Conservation (phyloP, 306 rosid genomes). For the Trifolium repens region DNA sequence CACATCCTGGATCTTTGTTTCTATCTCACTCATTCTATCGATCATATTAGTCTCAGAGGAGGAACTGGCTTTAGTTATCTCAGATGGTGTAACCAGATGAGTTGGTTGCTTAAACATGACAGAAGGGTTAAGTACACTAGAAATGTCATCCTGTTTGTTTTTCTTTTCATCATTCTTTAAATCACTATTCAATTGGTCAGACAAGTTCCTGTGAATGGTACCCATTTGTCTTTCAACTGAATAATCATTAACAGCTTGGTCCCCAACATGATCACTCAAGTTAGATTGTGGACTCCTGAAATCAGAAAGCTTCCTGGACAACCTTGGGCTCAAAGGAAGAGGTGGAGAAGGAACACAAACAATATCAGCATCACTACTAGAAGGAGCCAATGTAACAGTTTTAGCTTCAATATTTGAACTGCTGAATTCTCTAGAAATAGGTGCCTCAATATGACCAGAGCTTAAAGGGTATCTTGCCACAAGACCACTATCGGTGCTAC, state of each 20-base stretch:
- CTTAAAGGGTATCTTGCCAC: constrained; percentile 64
- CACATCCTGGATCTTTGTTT: constrained; percentile 73
- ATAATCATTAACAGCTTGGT: constrained; percentile 64
- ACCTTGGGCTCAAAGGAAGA: constrained; percentile 84
- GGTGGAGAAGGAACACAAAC: constrained; percentile 72
- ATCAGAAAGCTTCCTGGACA: constrained; percentile 84
- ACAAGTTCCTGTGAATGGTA: constrained; percentile 59
- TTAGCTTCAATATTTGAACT: constrained; percentile 64
- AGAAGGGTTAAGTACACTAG: constrained; percentile 63
- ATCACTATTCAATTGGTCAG: constrained; percentile 67
- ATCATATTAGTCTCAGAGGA: constrained; percentile 67
- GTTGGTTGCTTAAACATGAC: constrained; percentile 85
- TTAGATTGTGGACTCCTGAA: constrained; percentile 69
- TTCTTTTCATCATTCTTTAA: constrained; percentile 61
- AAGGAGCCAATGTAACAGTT: constrained; percentile 58
- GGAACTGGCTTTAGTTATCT: constrained; percentile 74
- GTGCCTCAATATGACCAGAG: constrained; percentile 61
- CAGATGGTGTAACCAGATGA: constrained; percentile 90
- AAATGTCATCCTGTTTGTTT: constrained; percentile 68
- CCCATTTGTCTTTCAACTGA: constrained; percentile 79
- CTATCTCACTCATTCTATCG: constrained; percentile 72
- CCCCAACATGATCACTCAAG: constrained; percentile 69
- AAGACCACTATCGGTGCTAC: constrained; percentile 58
- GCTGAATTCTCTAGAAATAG: constrained; percentile 53
- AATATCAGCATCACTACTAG: constrained; percentile 66